Base-by-base conservation (phyloP, 257 asterid species). In the Solanum clarkiae region DNA sequence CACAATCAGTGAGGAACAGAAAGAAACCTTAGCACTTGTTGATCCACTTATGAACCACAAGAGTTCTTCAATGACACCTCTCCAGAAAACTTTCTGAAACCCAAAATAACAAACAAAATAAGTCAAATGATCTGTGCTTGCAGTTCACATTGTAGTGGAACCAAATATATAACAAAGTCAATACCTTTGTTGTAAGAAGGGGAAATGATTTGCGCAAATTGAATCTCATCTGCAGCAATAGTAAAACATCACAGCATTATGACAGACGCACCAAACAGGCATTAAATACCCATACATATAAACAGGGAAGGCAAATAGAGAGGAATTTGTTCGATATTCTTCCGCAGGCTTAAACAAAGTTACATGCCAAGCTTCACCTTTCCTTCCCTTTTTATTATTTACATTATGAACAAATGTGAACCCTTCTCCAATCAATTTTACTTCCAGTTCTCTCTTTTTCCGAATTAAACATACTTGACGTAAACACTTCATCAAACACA, bases 11-110 rank as follows among this genome's bases (percentile, higher is more conserved):
- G 69, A 63, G 55, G 47, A 53, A 83, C 55, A 85, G 71, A 77
- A 56, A 75, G 47, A 87, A 89, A 95, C 99, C 94, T 92, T 97
- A 45, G 98, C 98, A 95, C 91, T 97, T 84, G 99, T 95, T 45
- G 98, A 94, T 68, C 99, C 99, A 89, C 98, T 97, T 86, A 97
- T 91, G 90, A 97, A 97, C 99, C 99, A 95, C 91, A 97, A 85
- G 84, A 97, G 97, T 88, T 97, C 99, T 91, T 97, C 99, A 87
- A 97, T 93, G 87, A 97, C 98, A 54, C 98, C 98, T 51, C 96
- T 91, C 99, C 99, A 97, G 85, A 94, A 95, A 29, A 97, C 97
- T 91, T 93, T 92, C 98, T 97, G 70, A 83, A 86, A 65, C 86
- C 69, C 69, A 69, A 69, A 44, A 32, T 13, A 84, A 59, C 47